These are phyloP conservation scores for Jamesozyma spencerorum DNA, from an alignment of 805 yeast genomes.

Conservation along the genomic window DNA sequence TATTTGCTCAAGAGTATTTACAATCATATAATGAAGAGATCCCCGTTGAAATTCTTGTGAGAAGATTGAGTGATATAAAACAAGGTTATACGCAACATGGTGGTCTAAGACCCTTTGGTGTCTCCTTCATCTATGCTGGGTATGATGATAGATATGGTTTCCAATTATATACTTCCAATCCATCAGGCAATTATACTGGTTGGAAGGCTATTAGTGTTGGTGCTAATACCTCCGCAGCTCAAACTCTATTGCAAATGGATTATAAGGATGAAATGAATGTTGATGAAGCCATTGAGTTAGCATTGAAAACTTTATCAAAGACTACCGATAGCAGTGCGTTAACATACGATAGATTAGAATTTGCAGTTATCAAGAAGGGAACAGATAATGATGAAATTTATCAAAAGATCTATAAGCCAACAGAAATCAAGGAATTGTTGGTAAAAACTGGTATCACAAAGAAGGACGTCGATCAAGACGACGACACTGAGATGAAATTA, in stretches of 20 bases:
- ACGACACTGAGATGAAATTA: conserved; percentile 13
- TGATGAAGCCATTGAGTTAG: conserved; percentile 75
- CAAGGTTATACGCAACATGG: conserved; percentile 99
- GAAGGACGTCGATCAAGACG: conserved; percentile 39
- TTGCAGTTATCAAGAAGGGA: conserved; percentile 62
- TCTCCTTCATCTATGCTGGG: conserved; percentile 92
- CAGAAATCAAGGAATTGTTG: conserved; percentile 65
- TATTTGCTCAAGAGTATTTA: conserved; percentile 73
- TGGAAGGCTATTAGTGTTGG: conserved; percentile 98
- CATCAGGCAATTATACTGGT: conserved; percentile 95
- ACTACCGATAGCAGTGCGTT: conserved; percentile 85
- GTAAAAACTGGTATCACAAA: conserved; percentile 60
- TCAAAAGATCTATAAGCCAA: conserved; percentile 72
- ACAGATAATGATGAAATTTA: conserved; percentile 43
- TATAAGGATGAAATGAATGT: conserved; percentile 72
- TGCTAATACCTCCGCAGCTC: conserved; percentile 93
- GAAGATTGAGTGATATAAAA: conserved; percentile 81
- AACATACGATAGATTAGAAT: conserved; percentile 84
- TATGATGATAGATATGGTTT: conserved; percentile 82
- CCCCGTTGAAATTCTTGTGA: conserved; percentile 87
- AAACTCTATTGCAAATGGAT: conserved; percentile 89
- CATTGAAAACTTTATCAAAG: conserved; percentile 83
- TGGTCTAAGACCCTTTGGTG: conserved; percentile 97
- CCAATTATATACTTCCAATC: conserved; percentile 91
- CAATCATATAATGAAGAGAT: conserved; percentile 84